phyloP scores from a whole-genome alignment of 2,329 filamentous ascomycete species.

The Rhytidhysteron rufulum region DNA sequence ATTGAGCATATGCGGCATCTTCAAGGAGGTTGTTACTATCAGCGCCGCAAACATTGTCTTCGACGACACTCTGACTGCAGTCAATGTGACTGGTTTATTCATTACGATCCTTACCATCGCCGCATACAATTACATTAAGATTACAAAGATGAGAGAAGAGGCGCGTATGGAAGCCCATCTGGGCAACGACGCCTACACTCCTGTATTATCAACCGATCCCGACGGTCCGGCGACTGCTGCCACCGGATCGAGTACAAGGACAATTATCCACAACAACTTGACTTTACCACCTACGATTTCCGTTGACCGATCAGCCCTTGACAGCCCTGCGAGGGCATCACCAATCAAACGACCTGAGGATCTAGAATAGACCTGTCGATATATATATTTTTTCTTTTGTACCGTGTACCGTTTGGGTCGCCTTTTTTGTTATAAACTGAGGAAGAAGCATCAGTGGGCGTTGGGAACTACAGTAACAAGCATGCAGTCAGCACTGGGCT shows the following conservation, averaged over 20 bases:
- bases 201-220: conserved; percentile 28
- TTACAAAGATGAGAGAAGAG: conserved; percentile 79
- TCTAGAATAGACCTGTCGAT: conserved; percentile 31
- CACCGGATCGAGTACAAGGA: conserved; percentile 22
- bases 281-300: conserved; percentile 29
- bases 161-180: conserved; percentile 52
- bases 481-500: no score
- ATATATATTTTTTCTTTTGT: conserved; percentile 2
- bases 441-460: no score
- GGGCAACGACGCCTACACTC: conserved; percentile 34
- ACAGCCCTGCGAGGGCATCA: conserved; percentile 30
- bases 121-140: conserved; percentile 93
- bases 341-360: conserved; percentile 46
- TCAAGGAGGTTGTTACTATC: conserved; percentile 98
- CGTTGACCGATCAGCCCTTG: conserved; percentile 13
- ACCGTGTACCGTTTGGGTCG: no score
- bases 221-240: conserved; percentile 16
- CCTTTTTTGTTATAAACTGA: no score
- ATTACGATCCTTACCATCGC: conserved; percentile 84
- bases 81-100: conserved; percentile 85
- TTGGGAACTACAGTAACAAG: no score
- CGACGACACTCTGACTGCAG: conserved; percentile 76
- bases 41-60: conserved; percentile 83
- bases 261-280: conserved; percentile 34
- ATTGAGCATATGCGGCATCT: conserved; percentile 92